Conservation (phyloP, 202 grass and related monocot genomes). For the Bolboschoenoplectus hybrid region DNA sequence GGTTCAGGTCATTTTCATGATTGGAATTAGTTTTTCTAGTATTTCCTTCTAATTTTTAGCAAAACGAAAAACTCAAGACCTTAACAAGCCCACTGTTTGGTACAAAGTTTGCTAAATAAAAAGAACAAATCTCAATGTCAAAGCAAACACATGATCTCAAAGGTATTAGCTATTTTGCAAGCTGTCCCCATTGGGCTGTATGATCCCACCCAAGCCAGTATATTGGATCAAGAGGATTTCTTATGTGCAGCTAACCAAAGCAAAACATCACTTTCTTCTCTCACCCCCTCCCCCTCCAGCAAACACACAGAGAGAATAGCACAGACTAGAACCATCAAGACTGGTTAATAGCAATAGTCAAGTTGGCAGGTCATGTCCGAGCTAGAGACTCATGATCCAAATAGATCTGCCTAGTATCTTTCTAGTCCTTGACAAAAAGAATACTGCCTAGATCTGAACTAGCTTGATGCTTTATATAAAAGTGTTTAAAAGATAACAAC, state of each 20-base stretch:
- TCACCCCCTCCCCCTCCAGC: neutral
- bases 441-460: neutral
- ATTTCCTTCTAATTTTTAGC: neutral
- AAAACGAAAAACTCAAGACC: neutral
- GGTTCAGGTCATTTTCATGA: neutral
- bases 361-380: neutral
- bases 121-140: neutral
- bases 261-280: neutral
- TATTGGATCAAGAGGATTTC: neutral
- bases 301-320: no score
- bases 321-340: neutral
- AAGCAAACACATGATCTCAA: neutral
- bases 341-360: neutral
- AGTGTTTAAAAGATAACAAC: neutral
- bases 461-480: neutral
- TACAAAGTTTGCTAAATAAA: neutral
- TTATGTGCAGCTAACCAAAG: constrained; percentile 22
- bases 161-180: neutral
- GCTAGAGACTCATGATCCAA: neutral
- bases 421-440: neutral
- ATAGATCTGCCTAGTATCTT: neutral
- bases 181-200: no score
- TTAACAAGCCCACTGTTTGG: neutral
- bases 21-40: neutral
- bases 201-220: neutral